A percentile compares a stretch with the other conserved stretches of the same genome.
Conservation (phyloP, 805 yeast species). For the Candida germanica region DNA sequence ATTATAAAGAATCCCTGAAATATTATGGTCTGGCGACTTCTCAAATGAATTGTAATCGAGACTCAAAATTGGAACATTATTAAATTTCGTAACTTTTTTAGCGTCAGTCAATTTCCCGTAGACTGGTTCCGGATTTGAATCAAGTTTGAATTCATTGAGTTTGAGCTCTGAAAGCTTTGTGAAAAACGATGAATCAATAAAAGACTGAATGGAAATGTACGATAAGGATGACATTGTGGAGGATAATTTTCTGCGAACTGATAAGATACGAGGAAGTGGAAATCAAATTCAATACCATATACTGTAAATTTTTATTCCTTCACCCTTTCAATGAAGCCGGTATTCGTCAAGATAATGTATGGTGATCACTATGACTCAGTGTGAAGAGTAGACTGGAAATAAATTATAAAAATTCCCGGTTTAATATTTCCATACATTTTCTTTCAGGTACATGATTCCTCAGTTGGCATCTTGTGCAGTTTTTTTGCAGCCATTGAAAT, state of each 20-base stretch:
- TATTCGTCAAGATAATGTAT: too few species aligned
- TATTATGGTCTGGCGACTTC: conserved; percentile 9
- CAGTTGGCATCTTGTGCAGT: too few species aligned
- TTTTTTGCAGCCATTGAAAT: too few species aligned
- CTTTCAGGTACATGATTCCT: too few species aligned
- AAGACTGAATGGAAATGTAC: conserved; percentile 59
- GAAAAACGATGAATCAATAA: conserved; percentile 86
- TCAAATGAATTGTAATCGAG: conserved; percentile 33
- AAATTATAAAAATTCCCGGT: too few species aligned
- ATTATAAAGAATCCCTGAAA: conserved; percentile 45
- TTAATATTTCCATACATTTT: too few species aligned
- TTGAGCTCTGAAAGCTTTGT: conserved; percentile 69
- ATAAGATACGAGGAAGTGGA: not conserved
- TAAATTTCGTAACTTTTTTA: conserved; percentile 30
- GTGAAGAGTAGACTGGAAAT: too few species aligned
- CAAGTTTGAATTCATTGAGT: conserved; percentile 68
- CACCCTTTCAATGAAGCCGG: not conserved
- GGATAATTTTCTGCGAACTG: not conserved
- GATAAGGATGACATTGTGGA: not conserved
- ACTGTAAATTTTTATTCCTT: too few species aligned
- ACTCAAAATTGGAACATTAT: conserved; percentile 31
- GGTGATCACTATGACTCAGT: too few species aligned
- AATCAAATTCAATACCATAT: too few species aligned
- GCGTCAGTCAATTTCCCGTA: conserved; percentile 43
- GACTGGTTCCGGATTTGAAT: conserved; percentile 43